Evolutionary conservation across 2,329 filamentous ascomycete species (phyloP), one percentile per base, ranked within the genome.

Genomic region (Talaromyces piceae): DNA sequence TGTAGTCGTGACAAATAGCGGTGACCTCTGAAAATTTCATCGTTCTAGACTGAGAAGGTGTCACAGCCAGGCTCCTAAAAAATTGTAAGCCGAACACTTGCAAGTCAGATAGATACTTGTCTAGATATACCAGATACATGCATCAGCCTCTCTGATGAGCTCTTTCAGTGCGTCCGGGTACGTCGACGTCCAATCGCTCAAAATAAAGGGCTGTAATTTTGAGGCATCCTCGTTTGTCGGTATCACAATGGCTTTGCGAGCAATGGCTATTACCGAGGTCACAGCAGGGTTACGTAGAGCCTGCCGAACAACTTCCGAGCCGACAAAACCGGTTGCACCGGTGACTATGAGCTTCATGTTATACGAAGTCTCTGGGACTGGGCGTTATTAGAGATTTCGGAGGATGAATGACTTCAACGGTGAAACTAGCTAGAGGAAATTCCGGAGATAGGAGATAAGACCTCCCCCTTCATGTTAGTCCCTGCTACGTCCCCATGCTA

Each of bases 1-100:
- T 66, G 50, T 63, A 71, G 37, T 66, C 70, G 2, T 68, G 65
- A 53, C 72, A 78, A 1, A 77, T 61, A 25, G 66, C 68, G 16
- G 63, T 60, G 0, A 71, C 67, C 13, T 73, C 63, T 0, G 71
- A 67, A 54, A 61, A 69, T 0, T 61, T 56, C 47, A 66, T 58
- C 0, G 51, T 47, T 11, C 54, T 63, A 0, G 61, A 54, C 41
- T 71, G 69, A 3, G 54, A 56, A 0, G 70, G 76, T 0, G 69
- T 75, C 9, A 77, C 60, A 54, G 49, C 52, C n/a, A 54, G 9
- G 12, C 51, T 37, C 53, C 53, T 54, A 25, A 23, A 8, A 41
- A 41, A 41, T 12, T 3, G 39, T 41, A 22, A 41, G 39, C 22
- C 5, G 8, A 25, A 22, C 18, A 13, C 18, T 37, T 18, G 18